Base-by-base conservation (phyloP, 805 yeast species). In the Wickerhamiella kurtzmanii region DNA sequence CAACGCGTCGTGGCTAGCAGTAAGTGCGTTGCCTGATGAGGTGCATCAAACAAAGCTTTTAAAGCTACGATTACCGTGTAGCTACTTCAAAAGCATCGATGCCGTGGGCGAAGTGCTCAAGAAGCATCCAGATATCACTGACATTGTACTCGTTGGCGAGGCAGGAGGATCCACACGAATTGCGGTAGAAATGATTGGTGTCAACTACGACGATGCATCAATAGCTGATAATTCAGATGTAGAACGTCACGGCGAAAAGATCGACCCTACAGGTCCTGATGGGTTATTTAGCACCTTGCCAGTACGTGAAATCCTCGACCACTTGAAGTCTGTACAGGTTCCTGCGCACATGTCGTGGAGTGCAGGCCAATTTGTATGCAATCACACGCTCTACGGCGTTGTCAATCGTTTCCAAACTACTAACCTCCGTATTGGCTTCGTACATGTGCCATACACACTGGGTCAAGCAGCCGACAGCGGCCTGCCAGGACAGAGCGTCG, bases 301-400 rank as follows among this genome's bases (percentile, higher is more conserved):
- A 1, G 51, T 46, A 8, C 40, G 20, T 8, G 37, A 35, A 17
- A 37, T 46, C 11, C 53, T 50, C 16, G 20, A 35, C 19, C 25
- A 44, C 8, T 43, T 53, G 4, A n/a, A 36, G 9, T 19, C 42
- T 2, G n/a, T 18, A 17, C 3, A 36, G 15, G 44, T 48, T 8
- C 55, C 55, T 9, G 46, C 48, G 3, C 28, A 20, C 15, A 38
- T 42, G 20, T 53, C 56, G 3, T 52, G 54, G 47, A 37, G 46
- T 3, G 56, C 56, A 2, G 56, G 56, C 6, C 53, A 48, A 38
- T 53, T 44, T 37, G 21, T 53, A 5, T 53, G 56, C 47, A 53
- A 53, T 47, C 54, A 53, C 21, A 22, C 42, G 6, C 35, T 53
- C n/a, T 53, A 49, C 28, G 53, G 53, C 17, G 47, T 44, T 15